Conservation (phyloP, 2,329 filamentous ascomycete genomes). For the Pyrenochaeta sp. region DNA sequence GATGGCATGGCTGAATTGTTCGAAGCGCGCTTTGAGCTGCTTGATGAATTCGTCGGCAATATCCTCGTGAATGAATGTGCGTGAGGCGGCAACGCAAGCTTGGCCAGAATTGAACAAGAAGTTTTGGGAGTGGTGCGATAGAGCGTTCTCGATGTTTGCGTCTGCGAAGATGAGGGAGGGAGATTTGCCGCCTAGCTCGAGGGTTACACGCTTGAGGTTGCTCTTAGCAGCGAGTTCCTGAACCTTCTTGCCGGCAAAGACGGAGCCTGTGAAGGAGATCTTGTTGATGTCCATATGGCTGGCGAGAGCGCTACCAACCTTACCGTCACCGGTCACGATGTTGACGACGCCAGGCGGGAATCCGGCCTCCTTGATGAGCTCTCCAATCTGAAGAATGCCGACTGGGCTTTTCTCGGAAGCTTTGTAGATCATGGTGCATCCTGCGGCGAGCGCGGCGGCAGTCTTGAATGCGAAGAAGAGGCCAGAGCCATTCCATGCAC, state of each 20-base stretch:
- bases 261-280: slow-evolving; percentile 52
- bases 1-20: slow-evolving; percentile 21
- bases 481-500: slow-evolving; percentile 33
- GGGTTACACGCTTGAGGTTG: slow-evolving; percentile 56
- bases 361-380: slow-evolving; percentile 43
- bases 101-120: slow-evolving; percentile 64
- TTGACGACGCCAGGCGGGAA: slow-evolving; percentile 53
- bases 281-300: slow-evolving; percentile 53
- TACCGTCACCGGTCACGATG: slow-evolving; percentile 36
- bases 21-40: slow-evolving; percentile 34
- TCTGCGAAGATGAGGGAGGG: slow-evolving; percentile 56
- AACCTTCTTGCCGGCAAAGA: slow-evolving; percentile 47
- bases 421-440: slow-evolving; percentile 42
- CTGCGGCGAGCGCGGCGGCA: slow-evolving; percentile 30
- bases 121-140: slow-evolving; percentile 25
- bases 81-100: slow-evolving; percentile 64
- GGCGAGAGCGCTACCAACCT: slow-evolving; percentile 41
- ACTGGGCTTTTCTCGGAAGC: slow-evolving; percentile 39
- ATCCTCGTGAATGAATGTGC: slow-evolving; percentile 50
- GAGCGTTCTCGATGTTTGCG: slow-evolving; percentile 56
- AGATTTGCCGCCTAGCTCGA: slow-evolving; percentile 57
- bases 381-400: slow-evolving; percentile 30
- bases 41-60: slow-evolving; percentile 40
- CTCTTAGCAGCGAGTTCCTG: slow-evolving; percentile 49
- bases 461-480: slow-evolving; percentile 33